Percentiles rank a stretch among this genome's conserved stretches.
Conservation (phyloP, 2,329 filamentous ascomycete genomes). For the Talaromyces piceae region DNA sequence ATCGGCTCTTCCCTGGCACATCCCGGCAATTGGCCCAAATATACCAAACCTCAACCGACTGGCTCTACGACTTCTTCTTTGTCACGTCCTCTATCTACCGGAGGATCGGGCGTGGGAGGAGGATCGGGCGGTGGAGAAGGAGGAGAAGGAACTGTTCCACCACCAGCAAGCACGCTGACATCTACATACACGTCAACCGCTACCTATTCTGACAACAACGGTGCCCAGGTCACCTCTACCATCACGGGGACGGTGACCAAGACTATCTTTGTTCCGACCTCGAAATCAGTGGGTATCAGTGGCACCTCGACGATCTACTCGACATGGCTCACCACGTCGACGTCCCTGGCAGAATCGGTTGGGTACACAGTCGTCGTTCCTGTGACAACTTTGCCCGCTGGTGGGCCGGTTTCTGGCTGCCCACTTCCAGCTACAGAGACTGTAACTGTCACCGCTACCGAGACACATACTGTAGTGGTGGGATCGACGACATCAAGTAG, state of each 20-base stretch:
- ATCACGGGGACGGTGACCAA: slow-evolving; percentile 3
- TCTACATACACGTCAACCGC: slow-evolving; percentile 2
- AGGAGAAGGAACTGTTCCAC: no score
- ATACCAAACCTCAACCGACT: slow-evolving; percentile 1
- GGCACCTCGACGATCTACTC: slow-evolving; percentile 8
- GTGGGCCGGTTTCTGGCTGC: neutral
- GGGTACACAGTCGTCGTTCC: slow-evolving; percentile 3
- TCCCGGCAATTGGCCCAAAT: slow-evolving; percentile 6
- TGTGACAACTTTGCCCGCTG: neutral
- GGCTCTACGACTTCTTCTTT: neutral
- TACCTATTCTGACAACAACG: neutral
- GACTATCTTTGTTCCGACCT: slow-evolving; percentile 7
- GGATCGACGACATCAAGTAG: neutral
- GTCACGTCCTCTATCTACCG: neutral
- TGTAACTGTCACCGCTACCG: slow-evolving; percentile 4
- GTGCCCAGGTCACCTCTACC: neutral
- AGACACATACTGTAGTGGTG: neutral
- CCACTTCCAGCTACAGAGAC: slow-evolving; percentile 6
- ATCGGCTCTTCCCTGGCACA: slow-evolving; percentile 8
- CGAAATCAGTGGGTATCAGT: slow-evolving; percentile 4
- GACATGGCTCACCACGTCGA: slow-evolving; percentile 7
- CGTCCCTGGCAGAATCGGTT: neutral
- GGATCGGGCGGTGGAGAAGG: no score
- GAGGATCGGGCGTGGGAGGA: no score
- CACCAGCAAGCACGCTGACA: neutral